Conservation (phyloP, 179 eudicot genomes). For the Pouteria campechiana region DNA sequence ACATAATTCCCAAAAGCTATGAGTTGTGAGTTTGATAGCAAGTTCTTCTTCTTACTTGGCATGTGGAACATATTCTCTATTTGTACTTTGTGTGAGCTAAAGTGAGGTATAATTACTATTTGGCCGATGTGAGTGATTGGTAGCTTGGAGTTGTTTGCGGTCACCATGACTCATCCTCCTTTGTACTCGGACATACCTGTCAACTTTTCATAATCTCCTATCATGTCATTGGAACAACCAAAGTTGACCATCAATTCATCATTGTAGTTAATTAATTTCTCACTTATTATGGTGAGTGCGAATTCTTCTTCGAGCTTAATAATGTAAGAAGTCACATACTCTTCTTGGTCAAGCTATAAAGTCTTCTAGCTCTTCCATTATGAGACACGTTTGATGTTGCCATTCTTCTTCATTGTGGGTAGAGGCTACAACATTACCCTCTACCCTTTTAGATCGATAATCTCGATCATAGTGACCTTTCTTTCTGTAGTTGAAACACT, state of each 20-base stretch:
- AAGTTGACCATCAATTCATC: no score
- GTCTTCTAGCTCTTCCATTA: no score
- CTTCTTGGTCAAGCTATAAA: no score
- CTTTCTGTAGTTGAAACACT: neutral
- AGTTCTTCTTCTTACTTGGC: neutral
- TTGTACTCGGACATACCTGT: neutral
- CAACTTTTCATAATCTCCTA: neutral
- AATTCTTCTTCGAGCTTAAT: no score
- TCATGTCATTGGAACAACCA: no score
- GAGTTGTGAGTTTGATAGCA: slow-evolving; percentile 1
- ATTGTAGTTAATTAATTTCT: no score
- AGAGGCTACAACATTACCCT: neutral
- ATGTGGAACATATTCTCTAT: neutral
- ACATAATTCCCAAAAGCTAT: neutral
- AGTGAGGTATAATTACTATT: neutral
- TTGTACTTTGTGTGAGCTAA: neutral
- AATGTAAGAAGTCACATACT: no score
- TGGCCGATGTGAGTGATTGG: neutral
- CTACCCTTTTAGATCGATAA: neutral
- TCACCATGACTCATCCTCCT: neutral
- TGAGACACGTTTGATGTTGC: no score
- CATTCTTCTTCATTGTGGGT: neutral
- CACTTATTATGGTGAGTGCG: no score
- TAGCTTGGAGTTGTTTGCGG: neutral
- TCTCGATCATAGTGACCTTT: neutral